phyloP scores from a whole-genome alignment of 2,329 filamentous ascomycete genomes.

The Aspergillus novoparasiticus region DNA sequence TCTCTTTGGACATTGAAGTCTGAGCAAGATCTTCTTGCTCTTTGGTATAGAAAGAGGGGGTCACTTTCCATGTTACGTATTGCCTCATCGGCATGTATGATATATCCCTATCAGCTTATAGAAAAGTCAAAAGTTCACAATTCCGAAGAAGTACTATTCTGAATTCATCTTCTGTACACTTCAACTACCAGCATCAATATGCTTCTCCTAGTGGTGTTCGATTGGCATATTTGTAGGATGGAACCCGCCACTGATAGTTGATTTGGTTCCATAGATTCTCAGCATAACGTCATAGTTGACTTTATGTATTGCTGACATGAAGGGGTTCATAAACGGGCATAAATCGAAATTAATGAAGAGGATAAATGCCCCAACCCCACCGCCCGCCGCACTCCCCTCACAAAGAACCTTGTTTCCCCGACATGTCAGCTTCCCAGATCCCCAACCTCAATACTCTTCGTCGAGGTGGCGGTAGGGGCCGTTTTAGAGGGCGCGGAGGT shows the following conservation, averaged over 20 bases:
- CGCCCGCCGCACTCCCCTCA: constrained; percentile 14
- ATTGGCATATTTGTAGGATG: not conserved
- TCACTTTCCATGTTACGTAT: not conserved
- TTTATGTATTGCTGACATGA: not conserved
- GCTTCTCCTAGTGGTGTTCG: not conserved
- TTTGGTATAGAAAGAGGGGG: not conserved
- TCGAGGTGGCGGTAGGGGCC: constrained; percentile 52
- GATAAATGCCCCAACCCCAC: not conserved
- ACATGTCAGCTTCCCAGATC: constrained; percentile 73
- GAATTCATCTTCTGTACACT: not conserved
- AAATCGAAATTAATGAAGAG: not conserved
- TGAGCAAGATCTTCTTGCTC: not conserved
- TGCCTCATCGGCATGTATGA: not conserved
- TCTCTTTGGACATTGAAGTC: not conserved
- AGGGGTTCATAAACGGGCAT: not conserved
- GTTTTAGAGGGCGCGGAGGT: constrained; percentile 48
- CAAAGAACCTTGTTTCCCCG: constrained; percentile 16
- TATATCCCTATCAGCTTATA: not conserved
- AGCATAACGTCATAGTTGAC: not conserved
- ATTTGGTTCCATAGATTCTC: not conserved
- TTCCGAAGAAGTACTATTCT: not conserved
- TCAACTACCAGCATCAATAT: not conserved
- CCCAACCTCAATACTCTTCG: constrained; percentile 72
- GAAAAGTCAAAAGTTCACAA: not conserved
- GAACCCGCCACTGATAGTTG: too few species aligned